These are phyloP conservation scores for Lantana camara DNA, from an alignment of 257 asterid species.

Conservation along the genomic window DNA sequence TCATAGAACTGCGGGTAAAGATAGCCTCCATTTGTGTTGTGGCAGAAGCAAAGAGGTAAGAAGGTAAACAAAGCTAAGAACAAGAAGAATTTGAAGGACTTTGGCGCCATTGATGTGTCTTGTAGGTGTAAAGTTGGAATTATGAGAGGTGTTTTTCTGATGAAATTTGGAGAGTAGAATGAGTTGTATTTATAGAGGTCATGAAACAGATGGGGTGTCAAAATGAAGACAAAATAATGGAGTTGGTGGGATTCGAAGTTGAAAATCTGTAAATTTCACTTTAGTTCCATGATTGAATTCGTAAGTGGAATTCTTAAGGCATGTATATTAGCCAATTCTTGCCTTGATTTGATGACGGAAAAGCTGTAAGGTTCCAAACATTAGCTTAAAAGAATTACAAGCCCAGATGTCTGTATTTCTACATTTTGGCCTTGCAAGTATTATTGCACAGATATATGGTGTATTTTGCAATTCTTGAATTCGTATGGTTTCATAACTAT, in stretches of 20 bases:
- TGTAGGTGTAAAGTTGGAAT: background rate
- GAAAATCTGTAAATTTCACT: too few species aligned
- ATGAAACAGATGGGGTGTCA: too few species aligned
- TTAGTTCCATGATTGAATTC: slow-evolving; percentile 6
- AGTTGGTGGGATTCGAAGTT: slow-evolving; percentile 25
- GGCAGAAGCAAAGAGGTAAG: slow-evolving; percentile 34
- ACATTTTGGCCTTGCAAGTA: background rate
- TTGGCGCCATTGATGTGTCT: slow-evolving; percentile 17
- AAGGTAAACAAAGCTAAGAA: slow-evolving; percentile 19
- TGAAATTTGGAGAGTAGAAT: background rate
- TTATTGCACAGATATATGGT: too few species aligned
- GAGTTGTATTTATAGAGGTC: slow-evolving; percentile 28
- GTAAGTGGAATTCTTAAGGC: background rate
- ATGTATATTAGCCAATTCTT: background rate
- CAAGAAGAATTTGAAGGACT: slow-evolving; percentile 22
- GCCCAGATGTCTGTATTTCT: slow-evolving; percentile 3
- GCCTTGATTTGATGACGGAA: slow-evolving; percentile 18
- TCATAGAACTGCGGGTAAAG: slow-evolving; percentile 53
- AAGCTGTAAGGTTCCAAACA: background rate
- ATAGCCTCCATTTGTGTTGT: slow-evolving; percentile 24
- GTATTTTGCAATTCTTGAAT: too few species aligned
- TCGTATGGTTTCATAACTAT: too few species aligned
- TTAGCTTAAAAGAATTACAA: slow-evolving; percentile 1
- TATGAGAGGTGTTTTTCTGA: background rate
- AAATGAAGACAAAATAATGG: background rate